A percentile compares a stretch with the other conserved stretches of the same genome.
Conservation (phyloP, 257 asterid species). For the Plantago ovata region DNA sequence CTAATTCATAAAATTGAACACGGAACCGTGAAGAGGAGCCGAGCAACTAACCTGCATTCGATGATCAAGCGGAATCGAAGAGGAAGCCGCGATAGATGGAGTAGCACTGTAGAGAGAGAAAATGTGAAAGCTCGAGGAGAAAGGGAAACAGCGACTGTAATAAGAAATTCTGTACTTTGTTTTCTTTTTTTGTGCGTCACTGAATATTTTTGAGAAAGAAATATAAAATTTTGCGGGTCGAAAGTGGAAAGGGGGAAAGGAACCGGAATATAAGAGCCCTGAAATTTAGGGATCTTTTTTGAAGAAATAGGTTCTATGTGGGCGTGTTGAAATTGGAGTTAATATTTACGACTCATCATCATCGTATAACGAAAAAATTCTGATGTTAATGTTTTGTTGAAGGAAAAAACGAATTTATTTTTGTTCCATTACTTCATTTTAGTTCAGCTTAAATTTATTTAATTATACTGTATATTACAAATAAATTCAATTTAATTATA, state of each 20-base stretch:
- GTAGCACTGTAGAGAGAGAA: constrained; percentile 15
- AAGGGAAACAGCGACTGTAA: constrained; percentile 26
- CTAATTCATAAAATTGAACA: constrained; percentile 18
- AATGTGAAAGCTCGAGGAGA: constrained; percentile 8
- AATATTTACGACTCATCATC: too few relatives aligned
- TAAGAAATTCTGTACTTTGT: not conserved
- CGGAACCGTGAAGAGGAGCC: constrained; percentile 14
- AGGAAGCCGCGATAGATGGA: constrained; percentile 20
- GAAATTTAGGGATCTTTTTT: constrained; percentile 21
- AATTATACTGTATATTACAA: too few relatives aligned
- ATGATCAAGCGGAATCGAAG: constrained; percentile 44
- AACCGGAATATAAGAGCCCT: constrained; percentile 21
- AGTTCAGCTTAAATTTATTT: too few relatives aligned
- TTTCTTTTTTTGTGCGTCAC: not conserved
- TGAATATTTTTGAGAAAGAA: constrained; percentile 17
- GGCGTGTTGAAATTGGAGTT: too few relatives aligned
- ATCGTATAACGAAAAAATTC: too few relatives aligned
- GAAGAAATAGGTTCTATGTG: not conserved
- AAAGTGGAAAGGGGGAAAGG: constrained; percentile 19
- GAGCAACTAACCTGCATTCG: constrained; percentile 43
- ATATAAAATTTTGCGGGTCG: constrained; percentile 17
- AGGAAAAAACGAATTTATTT: too few relatives aligned
- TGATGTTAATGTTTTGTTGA: too few relatives aligned
- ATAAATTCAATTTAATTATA: too few relatives aligned
- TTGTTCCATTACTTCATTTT: too few relatives aligned